phyloP scores from a whole-genome alignment of 202 grass and related monocot species.

The Carex arenaria region DNA sequence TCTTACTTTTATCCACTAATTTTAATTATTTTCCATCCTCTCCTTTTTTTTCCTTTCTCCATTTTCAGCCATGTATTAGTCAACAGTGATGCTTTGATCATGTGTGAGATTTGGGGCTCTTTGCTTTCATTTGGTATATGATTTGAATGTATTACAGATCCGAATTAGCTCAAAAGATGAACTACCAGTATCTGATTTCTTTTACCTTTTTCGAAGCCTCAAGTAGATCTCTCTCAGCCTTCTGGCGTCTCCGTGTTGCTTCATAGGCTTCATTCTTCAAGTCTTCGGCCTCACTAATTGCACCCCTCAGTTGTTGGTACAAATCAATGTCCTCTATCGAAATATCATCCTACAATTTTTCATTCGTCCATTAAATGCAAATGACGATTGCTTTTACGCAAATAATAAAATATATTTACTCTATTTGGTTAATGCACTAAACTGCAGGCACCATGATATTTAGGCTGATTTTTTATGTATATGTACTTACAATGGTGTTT shows the following conservation, averaged over 20 bases:
- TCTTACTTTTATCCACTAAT: not conserved
- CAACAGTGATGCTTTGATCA: not conserved
- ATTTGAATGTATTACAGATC: not conserved
- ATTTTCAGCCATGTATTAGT: not conserved
- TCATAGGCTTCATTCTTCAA: slow-evolving; percentile 54
- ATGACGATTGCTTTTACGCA: not conserved
- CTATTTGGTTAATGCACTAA: not conserved
- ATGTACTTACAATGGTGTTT: too few relatives aligned
- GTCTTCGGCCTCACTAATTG: slow-evolving; percentile 41
- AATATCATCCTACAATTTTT: slow-evolving; percentile 28
- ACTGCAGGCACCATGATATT: not conserved
- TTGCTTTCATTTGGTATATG: not conserved
- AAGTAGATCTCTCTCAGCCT: slow-evolving; percentile 55
- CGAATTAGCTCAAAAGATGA: not conserved
- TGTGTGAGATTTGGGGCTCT: not conserved
- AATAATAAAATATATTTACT: not conserved
- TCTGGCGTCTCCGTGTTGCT: slow-evolving; percentile 58
- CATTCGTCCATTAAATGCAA: slow-evolving; percentile 2
- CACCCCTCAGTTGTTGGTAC: slow-evolving; percentile 39
- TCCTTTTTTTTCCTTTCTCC: not conserved
- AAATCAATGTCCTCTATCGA: slow-evolving; percentile 26
- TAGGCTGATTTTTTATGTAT: not conserved
- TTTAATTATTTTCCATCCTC: not conserved
- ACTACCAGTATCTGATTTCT: not conserved
- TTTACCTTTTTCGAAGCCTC: slow-evolving; percentile 43